phyloP scores from a whole-genome alignment of 2,329 filamentous ascomycete species.

The Paraphoma sp. region DNA sequence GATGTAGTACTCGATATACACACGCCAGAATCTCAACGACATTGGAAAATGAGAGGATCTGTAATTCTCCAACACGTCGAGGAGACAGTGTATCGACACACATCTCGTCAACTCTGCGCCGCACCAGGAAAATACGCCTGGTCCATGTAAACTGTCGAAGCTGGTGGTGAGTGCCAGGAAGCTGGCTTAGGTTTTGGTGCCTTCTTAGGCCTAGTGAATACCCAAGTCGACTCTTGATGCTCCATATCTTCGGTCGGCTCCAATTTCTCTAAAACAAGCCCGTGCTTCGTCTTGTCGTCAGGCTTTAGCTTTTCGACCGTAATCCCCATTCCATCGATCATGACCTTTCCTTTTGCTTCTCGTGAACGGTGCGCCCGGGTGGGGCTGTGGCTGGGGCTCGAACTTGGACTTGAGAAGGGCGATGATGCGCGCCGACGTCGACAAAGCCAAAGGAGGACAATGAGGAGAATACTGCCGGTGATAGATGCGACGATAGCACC shows the following conservation, averaged over 20 bases:
- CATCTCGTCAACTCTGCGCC: not conserved
- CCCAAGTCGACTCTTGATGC: not conserved
- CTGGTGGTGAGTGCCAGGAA: not conserved
- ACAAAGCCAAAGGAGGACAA: not conserved
- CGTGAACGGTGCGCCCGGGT: not conserved
- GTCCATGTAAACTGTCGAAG: not conserved
- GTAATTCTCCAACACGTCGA: too few relatives aligned
- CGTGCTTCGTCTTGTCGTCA: too few relatives aligned
- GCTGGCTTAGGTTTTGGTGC: not conserved
- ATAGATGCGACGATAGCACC: not conserved
- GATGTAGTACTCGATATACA: too few relatives aligned
- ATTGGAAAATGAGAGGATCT: too few relatives aligned
- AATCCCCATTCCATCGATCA: too few relatives aligned
- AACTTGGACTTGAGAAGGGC: not conserved
- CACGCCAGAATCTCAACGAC: too few relatives aligned
- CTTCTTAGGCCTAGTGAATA: not conserved
- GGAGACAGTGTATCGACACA: not conserved
- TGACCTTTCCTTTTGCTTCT: not conserved
- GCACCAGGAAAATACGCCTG: not conserved
- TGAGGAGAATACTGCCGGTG: not conserved
- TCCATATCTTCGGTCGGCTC: not conserved
- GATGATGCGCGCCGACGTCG: not conserved
- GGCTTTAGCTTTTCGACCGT: too few relatives aligned
- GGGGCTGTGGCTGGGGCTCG: not conserved
- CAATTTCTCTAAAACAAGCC: not conserved